Evolutionary conservation across 2,329 filamentous ascomycete genomes (phyloP).

Genomic region (Emericellopsis cladophorae): DNA sequence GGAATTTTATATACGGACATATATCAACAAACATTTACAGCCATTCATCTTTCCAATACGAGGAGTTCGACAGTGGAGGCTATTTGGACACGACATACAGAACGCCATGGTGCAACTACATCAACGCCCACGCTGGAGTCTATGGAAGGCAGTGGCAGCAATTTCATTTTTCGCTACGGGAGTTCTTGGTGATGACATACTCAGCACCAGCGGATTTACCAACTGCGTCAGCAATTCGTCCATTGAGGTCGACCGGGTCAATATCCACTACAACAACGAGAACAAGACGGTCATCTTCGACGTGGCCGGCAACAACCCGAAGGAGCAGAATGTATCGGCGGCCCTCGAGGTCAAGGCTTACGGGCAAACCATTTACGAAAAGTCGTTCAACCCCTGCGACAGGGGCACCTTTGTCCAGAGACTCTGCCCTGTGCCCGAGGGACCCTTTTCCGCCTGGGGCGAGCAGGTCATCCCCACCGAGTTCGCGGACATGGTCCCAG

Average conservation of each 20-base stretch:
- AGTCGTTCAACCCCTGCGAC: conserved; percentile 74
- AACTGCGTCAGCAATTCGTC: conserved; percentile 45
- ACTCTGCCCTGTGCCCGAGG: conserved; percentile 75
- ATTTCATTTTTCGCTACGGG: conserved; percentile 22
- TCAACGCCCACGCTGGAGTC: conserved; percentile 10
- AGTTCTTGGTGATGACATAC: conserved; percentile 54
- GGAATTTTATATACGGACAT: not conserved
- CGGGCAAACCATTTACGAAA: conserved; percentile 66
- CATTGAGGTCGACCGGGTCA: conserved; percentile 59
- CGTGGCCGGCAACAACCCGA: conserved; percentile 62
- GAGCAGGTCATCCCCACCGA: conserved; percentile 56
- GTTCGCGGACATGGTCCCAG: conserved; percentile 65
- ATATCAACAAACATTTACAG: not conserved
- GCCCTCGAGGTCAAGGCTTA: conserved; percentile 70
- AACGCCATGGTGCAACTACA: too few species aligned
- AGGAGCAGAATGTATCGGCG: conserved; percentile 70
- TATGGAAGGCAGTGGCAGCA: conserved; percentile 19
- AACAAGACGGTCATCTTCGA: conserved; percentile 69
- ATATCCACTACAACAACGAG: conserved; percentile 68
- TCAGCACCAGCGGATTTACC: conserved; percentile 71
- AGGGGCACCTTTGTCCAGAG: conserved; percentile 50
- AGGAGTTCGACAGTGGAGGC: not conserved
- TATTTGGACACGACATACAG: too few species aligned
- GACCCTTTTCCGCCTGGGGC: conserved; percentile 62
- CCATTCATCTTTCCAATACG: not conserved